Evolutionary conservation across 768 basidiomycete genomes (phyloP), one percentile per base, ranked within the genome.

Genomic region (Astraeus odoratus): DNA sequence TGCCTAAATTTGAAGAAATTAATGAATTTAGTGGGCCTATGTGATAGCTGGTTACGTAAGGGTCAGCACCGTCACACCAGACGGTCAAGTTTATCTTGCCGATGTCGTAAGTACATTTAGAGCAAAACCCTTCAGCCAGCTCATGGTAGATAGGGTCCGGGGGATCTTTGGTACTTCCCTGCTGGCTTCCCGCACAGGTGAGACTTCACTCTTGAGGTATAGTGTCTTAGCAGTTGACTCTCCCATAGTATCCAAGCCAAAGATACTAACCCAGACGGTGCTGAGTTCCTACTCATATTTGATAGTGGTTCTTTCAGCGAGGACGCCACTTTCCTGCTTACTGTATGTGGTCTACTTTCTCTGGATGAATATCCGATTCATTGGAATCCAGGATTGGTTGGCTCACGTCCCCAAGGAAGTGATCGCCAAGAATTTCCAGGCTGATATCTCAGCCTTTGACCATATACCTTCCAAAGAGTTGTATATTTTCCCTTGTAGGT

Each of bases 371-470:
- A 13, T 29, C n/a, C 9, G 3, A 27, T 26, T 24, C 18, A 51
- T 53, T 20, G 8, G 44, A n/a, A 43, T 10, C 43, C 75, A 81
- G 46, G 82, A 85, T 48, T 85, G 83, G 80, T 65, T 83, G 19
- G 69, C 81, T 3, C 83, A 84, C 52, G 68, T 77, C 13, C 78
- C 79, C 8, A 67, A 72, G 50, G 69, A 73, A 36, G 75, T 80
- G 0, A 61, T 83, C 2, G 78, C 79, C 13, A 81, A 82, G 64
- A 84, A 83, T 58, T 83, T 84, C 57, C 71, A 74, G 29, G 56
- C 69, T 5, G 54, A 60, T 39, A 66, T 67, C 3, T 61, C 73
- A 29, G 66, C 71, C 3, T 81, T 80, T 46, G 69, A 80, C 46
- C 67, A 76, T 36, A 74, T 83, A 26, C 79, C 81, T 2, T 60